Base-by-base conservation (phyloP, 106 monocot species). In the Narthecium ossifragum region DNA sequence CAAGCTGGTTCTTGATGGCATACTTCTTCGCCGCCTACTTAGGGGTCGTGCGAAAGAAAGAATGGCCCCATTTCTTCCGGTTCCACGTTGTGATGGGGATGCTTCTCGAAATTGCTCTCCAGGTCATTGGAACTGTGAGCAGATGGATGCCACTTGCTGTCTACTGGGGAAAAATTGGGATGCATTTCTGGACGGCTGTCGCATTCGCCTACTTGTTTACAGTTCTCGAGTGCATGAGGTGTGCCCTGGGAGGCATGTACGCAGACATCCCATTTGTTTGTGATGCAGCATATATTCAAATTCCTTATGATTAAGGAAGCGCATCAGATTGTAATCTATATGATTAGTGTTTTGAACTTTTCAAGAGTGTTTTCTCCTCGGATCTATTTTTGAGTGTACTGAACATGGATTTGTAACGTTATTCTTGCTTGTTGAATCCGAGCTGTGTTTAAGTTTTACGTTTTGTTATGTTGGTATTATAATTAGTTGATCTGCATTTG, bases 11-110 rank as follows among this genome's bases (percentile, higher is more conserved):
- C 57, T 51, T 81, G 13, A 81, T 86, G 86, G 86, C 86, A 0
- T 86, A 86, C 38, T 86, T 86, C 69, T 86, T 81, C 26, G 71
- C 56, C 1, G 78, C 86, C 1, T 86, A 86, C 50, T 75, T 86
- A 5, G 86, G 86, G n/a, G 67, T 81, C 8, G 81, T 78, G 48
- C 65, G 86, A 38, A 71, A 72, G 61, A 81, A 86, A 62, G 78
- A 81, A 65, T 86, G 86, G 86, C 86, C 86, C 1, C 81, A 86
- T 65, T 86, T 86, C 65, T 81, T 86, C 51, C 66, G 86, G 6
- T 86, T 86, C 65, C 86, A 81, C 46, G 78, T 86, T 1, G 78
- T 86, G n/a, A 78, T 81, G 81, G 81, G 81, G 18, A 86, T 86
- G 86, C 66, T 86, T 43, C 78, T 81, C 9, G 86, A 86, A 57